Base-by-base conservation (phyloP, 805 yeast genomes). In the Clavispora asparagi region DNA sequence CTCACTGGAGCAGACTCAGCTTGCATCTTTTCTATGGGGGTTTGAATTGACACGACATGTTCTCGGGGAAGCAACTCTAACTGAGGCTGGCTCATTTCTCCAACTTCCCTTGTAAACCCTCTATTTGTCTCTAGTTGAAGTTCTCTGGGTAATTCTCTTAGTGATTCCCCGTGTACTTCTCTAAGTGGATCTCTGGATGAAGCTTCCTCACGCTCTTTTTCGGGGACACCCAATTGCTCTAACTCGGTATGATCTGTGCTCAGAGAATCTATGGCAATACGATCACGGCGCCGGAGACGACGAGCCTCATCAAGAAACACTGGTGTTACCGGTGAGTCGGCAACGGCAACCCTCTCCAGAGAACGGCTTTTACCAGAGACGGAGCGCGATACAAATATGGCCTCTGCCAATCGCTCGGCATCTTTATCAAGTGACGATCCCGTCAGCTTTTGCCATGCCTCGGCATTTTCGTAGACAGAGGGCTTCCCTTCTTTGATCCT, bases 391-490 rank as follows among this genome's bases (percentile, higher is more conserved):
- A 64, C 63, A 48, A 71, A 71, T n/a, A 71, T 70, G 52, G 69
- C 74, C 44, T 70, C 74, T 1, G 61, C 74, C 40, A 71, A 56
- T 41, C 58, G 63, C 46, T 62, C 71, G 4, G 76, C 70, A 31
- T 63, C 57, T 23, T 53, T 58, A 45, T 65, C 67, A 19, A 62
- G 56, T 7, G 52, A 49, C 0, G 56, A 41, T 6, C 37, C 16
- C 2, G 55, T 53, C 35, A 44, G 57, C 29, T 51, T 57, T 42
- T 67, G 64, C 76, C 76, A 71, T 1, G 74, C 71, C 45, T 71
- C 75, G 31, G 60, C 63, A 41, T 49, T 57, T 29, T 62, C 64
- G 32, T 60, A 45, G 12, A 31, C 43, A 3, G 45, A 40, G 4
- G 11, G 27, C 10, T 25, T 37, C 7, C 30, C 16, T 9, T 13